Evolutionary conservation across 208 protist species (phyloP), one percentile per base, ranked within the genome.

Genomic region (Wallacemonas collosoma): DNA sequence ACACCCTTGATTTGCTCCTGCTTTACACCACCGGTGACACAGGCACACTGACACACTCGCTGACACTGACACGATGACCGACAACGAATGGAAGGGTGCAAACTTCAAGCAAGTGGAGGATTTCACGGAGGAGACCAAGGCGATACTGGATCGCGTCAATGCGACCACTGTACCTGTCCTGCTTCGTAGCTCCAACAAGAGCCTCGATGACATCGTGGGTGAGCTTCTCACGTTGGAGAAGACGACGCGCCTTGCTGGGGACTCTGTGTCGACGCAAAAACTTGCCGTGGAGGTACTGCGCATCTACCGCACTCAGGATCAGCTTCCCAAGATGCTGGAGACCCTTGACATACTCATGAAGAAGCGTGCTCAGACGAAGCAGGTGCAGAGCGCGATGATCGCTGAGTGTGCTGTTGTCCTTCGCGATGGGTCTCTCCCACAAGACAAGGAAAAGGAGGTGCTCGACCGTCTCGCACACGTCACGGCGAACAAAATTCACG

Each of bases 401-500:
- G 85, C 75, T 5, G 94, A 98, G 77, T 90, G 89, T 69, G 84
- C 80, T 6, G 76, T 86, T 35, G 76, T 93, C 2, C 83, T 96
- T 15, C 71, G 76, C 7, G 86, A 87, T 53, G 87, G 77, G 36
- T 85, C 87, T 45, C 63, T 88, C 3, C 40, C 70, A 2, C 75
- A 80, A 67, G 81, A 83, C 44, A 74, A 85, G 41, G 78, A 89
- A 68, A 65, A 95, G 47, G 85, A 90, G 62, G 88, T 99, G 56
- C 90, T 99, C 61, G 90, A 97, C 74, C 89, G 86, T 26, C 82
- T 99, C 56, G 86, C 89, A 41, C 80, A 93, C 35, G 87, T 98
- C 45, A 97, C 95, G 7, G 95, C 98, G 51, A 97, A 94, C 82
- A 98, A 98, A 83, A 98, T 99, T 51, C 97, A 98, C 67, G 97